Base-by-base conservation (phyloP, 495 filamentous ascomycete species). In the Xylaria curta region DNA sequence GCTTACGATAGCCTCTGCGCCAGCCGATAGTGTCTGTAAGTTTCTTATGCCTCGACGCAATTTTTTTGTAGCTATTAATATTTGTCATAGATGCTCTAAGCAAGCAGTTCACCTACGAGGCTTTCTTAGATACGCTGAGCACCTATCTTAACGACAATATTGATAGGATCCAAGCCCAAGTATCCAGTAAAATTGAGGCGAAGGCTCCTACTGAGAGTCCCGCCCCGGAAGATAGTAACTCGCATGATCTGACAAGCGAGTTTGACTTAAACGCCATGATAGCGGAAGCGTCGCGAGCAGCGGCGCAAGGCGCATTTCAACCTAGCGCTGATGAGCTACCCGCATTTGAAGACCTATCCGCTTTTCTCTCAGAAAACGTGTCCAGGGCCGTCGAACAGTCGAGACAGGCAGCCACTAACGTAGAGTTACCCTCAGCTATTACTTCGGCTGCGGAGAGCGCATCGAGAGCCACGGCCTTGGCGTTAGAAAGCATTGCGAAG, bases 101-200 rank as follows among this genome's bases (percentile, higher is more conserved):
- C 1, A 90, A 92, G 70, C 92, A 93, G 75, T 97, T 93, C 75
- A 88, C 92, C n/a, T 91, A 91, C 85, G 89, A 91, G 49, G 91
- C 92, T 40, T 94, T 97, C 70, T 82, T 95, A 13, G 86, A 90
- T 38, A 89, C 90, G 67, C 82, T 97, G 5, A 92, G 90, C 76
- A 85, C 81, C 21, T 94, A 94, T 79, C 86, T 97, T 56, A 91
- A 89, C 67, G 90, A 93, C 72, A 92, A 94, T 68, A 89, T 93
- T 68, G 88, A 90, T 69, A 79, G 82, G 4, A 90, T 94, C 51
- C 89, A 89, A 67, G 82, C 76, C 8, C 84, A 85, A 72, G 83
- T 84, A 24, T 80, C 81, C 24, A 79, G 79, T 44, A 83, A 75
- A 49, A 80, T 82, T 26, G 84, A 84, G 0, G 79, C 80, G 1